phyloP scores from a whole-genome alignment of 106 monocot species.

The Phalaenopsis equestris region DNA sequence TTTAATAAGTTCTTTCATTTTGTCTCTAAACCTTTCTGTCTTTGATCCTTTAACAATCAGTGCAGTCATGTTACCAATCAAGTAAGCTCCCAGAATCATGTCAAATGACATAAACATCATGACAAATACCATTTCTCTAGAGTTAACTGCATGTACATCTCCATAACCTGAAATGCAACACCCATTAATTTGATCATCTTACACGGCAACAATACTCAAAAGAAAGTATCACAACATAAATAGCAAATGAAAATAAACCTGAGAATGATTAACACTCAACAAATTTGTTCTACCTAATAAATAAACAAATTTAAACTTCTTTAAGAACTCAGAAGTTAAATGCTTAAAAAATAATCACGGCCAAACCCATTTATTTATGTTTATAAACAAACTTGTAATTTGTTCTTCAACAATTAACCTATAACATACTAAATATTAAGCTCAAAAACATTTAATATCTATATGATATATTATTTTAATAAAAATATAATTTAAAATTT shows the following conservation, averaged over 20 bases:
- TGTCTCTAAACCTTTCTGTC: slow-evolving; percentile 87
- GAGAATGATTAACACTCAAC: neutral
- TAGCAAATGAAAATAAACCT: neutral
- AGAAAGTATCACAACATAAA: neutral
- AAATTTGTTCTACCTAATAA: too few relatives aligned
- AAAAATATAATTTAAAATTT: too few relatives aligned
- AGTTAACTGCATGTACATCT: slow-evolving; percentile 89
- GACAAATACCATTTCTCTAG: slow-evolving; percentile 89
- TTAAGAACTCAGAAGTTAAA: too few relatives aligned
- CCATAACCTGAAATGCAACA: slow-evolving; percentile 62
- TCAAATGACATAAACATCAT: slow-evolving; percentile 95
- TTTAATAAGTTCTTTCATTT: slow-evolving; percentile 81
- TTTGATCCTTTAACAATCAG: slow-evolving; percentile 96
- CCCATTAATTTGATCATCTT: neutral
- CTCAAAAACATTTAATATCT: too few relatives aligned
- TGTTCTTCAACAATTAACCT: too few relatives aligned
- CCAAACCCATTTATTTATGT: too few relatives aligned
- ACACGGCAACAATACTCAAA: neutral
- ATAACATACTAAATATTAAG: too few relatives aligned
- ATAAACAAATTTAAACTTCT: too few relatives aligned
- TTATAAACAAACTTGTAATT: too few relatives aligned
- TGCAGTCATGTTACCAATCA: slow-evolving; percentile 94
- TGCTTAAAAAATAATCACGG: too few relatives aligned
- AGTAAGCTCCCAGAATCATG: slow-evolving; percentile 94
- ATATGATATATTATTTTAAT: too few relatives aligned